phyloP scores from a whole-genome alignment of 768 basidiomycete species.

The Tylopilus cervinicoccineus region DNA sequence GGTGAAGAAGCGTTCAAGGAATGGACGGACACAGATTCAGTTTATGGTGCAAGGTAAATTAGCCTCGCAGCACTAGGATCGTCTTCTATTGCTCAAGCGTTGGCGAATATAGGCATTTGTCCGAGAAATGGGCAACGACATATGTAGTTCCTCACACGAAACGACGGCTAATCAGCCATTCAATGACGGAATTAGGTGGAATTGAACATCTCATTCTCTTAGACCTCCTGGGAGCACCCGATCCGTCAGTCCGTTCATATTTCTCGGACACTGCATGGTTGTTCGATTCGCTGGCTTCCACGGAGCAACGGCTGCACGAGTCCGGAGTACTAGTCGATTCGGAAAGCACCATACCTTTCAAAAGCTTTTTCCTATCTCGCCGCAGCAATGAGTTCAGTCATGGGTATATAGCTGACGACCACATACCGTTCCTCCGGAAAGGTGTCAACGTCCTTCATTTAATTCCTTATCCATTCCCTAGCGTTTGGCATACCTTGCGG shows the following conservation, averaged over 20 bases:
- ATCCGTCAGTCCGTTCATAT: constrained; percentile 75
- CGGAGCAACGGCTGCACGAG: constrained; percentile 68
- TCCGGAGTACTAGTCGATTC: constrained; percentile 57
- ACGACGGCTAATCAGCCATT: constrained; percentile 51
- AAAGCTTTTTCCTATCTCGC: constrained; percentile 66
- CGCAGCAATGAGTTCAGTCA: constrained; percentile 32
- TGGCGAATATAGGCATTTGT: constrained; percentile 65
- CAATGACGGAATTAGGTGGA: constrained; percentile 61
- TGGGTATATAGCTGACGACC: constrained; percentile 86
- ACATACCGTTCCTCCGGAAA: constrained; percentile 77
- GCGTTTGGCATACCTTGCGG: constrained; percentile 78
- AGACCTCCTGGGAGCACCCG: constrained; percentile 80
- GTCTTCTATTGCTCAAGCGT: neutral
- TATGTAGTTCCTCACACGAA: constrained; percentile 60
- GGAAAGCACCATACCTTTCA: constrained; percentile 40
- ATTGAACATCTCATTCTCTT: constrained; percentile 92
- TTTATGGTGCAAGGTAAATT: constrained; percentile 87
- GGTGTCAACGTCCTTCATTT: constrained; percentile 90
- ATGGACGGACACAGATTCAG: constrained; percentile 88
- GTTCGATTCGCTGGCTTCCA: constrained; percentile 69
- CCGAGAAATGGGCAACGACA: constrained; percentile 74
- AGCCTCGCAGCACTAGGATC: neutral
- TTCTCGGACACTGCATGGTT: constrained; percentile 92
- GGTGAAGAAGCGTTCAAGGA: constrained; percentile 93
- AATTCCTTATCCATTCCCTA: constrained; percentile 85